Conservation (phyloP, 2,329 filamentous ascomycete species). For the Cladosporium sp. region DNA sequence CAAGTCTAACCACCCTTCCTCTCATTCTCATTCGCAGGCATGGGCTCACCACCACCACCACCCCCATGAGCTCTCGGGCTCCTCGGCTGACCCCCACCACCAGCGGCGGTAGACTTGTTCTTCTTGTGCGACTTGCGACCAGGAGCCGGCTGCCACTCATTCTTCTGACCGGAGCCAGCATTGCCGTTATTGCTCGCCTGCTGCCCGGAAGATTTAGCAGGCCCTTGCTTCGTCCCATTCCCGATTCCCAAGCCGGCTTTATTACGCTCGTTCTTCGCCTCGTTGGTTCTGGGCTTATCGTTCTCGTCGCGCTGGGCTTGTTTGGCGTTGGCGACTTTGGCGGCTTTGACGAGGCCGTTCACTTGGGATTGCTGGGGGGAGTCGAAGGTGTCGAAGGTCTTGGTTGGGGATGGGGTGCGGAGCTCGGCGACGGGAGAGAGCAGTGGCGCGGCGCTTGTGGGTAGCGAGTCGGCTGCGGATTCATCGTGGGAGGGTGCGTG, state of each 20-base stretch:
- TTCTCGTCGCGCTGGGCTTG: slow-evolving; percentile 21
- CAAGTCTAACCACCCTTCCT: slow-evolving; percentile 43
- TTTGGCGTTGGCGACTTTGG: slow-evolving; percentile 28
- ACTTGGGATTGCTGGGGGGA: slow-evolving; percentile 16
- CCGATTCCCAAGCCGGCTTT: slow-evolving; percentile 15
- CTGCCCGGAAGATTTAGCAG: no score
- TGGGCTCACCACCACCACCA: no score
- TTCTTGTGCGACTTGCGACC: slow-evolving; percentile 31
- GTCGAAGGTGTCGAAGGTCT: slow-evolving; percentile 21
- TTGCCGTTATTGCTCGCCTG: neutral
- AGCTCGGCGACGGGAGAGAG: slow-evolving; percentile 73
- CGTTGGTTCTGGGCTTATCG: slow-evolving; percentile 10
- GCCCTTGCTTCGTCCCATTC: no score
- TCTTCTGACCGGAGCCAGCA: slow-evolving; percentile 9
- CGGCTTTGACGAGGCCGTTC: slow-evolving; percentile 25
- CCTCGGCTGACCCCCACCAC: slow-evolving; percentile 36
- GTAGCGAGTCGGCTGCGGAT: slow-evolving; percentile 9
- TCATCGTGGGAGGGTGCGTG: slow-evolving; percentile 1
- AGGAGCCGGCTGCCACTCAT: slow-evolving; percentile 28
- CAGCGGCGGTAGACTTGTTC: slow-evolving; percentile 27
- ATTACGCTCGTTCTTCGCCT: slow-evolving; percentile 21
- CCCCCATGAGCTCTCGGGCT: slow-evolving; percentile 37
- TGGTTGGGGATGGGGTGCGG: slow-evolving; percentile 65
- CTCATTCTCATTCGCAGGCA: slow-evolving; percentile 42
- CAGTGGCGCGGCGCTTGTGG: slow-evolving; percentile 30